phyloP scores from a whole-genome alignment of 2,329 filamentous ascomycete species.

The Dothideomycetes sp. region DNA sequence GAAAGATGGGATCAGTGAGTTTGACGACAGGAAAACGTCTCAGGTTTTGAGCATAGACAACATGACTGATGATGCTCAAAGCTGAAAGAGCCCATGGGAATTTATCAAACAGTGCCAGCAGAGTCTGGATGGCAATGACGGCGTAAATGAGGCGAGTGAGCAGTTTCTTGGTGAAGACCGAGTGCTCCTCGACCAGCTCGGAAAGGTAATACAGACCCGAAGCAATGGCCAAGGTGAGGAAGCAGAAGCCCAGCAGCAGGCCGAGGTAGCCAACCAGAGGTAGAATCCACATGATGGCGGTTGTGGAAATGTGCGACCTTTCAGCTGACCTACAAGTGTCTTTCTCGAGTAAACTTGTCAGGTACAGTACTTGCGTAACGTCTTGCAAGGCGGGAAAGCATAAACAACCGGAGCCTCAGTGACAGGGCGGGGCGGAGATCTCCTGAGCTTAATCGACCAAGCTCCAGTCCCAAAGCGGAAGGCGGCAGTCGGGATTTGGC shows the following conservation, averaged over 20 bases:
- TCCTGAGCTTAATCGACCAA: neutral
- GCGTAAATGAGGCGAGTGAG: conserved; percentile 75
- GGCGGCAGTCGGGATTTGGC: too few relatives aligned
- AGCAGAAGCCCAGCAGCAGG: conserved; percentile 78
- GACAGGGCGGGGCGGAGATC: neutral
- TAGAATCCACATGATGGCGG: conserved; percentile 86
- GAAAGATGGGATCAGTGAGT: conserved; percentile 75
- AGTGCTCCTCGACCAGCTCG: conserved; percentile 95
- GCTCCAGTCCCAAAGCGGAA: too few relatives aligned
- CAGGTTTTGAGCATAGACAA: conserved; percentile 65
- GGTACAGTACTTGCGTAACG: too few relatives aligned
- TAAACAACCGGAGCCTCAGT: neutral
- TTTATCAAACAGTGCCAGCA: conserved; percentile 72
- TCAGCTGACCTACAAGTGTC: neutral
- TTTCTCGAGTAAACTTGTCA: too few relatives aligned
- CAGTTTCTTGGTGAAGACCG: conserved; percentile 80
- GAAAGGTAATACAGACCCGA: conserved; percentile 98
- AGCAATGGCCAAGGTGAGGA: conserved; percentile 89
- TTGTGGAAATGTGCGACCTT: too few relatives aligned
- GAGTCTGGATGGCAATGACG: conserved; percentile 61
- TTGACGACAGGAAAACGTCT: conserved; percentile 66
- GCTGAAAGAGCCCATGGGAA: conserved; percentile 58
- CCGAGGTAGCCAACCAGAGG: conserved; percentile 84
- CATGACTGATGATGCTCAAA: conserved; percentile 11
- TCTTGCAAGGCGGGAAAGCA: too few relatives aligned